Evolutionary conservation across 768 basidiomycete genomes (phyloP).

Genomic region (Serpula lacrymans): DNA sequence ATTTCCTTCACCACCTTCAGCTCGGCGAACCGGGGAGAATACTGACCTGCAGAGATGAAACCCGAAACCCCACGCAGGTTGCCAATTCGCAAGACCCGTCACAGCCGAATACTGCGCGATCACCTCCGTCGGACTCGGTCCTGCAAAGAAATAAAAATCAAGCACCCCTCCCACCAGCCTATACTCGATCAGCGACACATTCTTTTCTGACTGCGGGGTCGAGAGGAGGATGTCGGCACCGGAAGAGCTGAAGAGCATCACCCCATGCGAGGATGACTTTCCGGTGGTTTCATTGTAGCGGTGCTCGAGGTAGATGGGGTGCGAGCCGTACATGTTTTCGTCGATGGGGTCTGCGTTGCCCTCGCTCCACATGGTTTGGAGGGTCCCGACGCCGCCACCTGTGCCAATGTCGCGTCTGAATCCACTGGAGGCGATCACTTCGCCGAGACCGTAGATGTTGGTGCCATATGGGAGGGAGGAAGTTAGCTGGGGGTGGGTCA

Average conservation of each 20-base stretch:
- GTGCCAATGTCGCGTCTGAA: constrained; percentile 59
- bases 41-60: constrained; percentile 68
- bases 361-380: constrained; percentile 68
- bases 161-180: constrained; percentile 71
- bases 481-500: constrained; percentile 40
- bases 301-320: constrained; percentile 72
- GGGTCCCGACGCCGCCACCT: constrained; percentile 46
- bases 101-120: constrained; percentile 67
- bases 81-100: constrained; percentile 69
- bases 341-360: constrained; percentile 63
- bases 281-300: constrained; percentile 52
- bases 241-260: constrained; percentile 62
- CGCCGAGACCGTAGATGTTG: constrained; percentile 79
- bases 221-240: constrained; percentile 70
- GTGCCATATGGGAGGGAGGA: constrained; percentile 63
- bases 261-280: constrained; percentile 65
- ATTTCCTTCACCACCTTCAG: constrained; percentile 2
- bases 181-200: constrained; percentile 67
- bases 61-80: constrained; percentile 74
- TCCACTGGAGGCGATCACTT: constrained; percentile 66
- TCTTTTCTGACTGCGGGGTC: constrained; percentile 51
- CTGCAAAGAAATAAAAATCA: constrained; percentile 77
- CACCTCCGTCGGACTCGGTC: constrained; percentile 47
- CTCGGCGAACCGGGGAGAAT: not conserved
- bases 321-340: constrained; percentile 72